phyloP scores from a whole-genome alignment of 1,139 yeast species.

The Blastobotrys petasosporus region DNA sequence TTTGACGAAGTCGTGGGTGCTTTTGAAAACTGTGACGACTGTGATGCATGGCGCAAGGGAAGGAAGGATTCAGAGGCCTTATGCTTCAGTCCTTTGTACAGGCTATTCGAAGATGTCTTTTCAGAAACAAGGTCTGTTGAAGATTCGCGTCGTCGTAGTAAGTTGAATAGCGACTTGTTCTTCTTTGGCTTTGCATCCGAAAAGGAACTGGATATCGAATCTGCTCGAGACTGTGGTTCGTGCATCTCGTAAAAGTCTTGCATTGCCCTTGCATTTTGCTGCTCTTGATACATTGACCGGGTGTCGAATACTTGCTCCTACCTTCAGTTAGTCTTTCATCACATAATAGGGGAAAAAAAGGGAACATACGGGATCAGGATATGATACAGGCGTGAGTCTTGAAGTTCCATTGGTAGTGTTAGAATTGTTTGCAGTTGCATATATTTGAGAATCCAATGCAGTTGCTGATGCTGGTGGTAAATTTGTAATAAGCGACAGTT shows the following conservation, averaged over 20 bases:
- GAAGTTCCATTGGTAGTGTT: background rate
- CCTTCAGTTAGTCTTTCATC: conserved; percentile 1
- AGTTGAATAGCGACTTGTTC: conserved; percentile 22
- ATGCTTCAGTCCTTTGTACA: conserved; percentile 9
- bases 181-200: conserved; percentile 15
- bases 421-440: background rate
- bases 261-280: conserved; percentile 10
- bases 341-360: conserved; percentile 2
- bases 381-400: conserved; percentile 4
- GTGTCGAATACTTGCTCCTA: conserved; percentile 23
- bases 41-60: conserved; percentile 12
- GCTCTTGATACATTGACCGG: conserved; percentile 18
- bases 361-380: conserved; percentile 14
- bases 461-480: conserved; percentile 13
- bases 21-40: conserved; percentile 9
- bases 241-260: conserved; percentile 5
- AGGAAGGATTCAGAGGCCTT: conserved; percentile 14
- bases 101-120: conserved; percentile 1
- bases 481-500: conserved; percentile 17
- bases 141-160: conserved; percentile 25
- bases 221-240: conserved; percentile 16
- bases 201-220: conserved; percentile 20
- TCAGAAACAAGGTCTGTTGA: conserved; percentile 18
- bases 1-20: conserved; percentile 3
- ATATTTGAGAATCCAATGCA: conserved; percentile 7